phyloP scores from a whole-genome alignment of 2,329 filamentous ascomycete species.

The Venturiaceae sp. region DNA sequence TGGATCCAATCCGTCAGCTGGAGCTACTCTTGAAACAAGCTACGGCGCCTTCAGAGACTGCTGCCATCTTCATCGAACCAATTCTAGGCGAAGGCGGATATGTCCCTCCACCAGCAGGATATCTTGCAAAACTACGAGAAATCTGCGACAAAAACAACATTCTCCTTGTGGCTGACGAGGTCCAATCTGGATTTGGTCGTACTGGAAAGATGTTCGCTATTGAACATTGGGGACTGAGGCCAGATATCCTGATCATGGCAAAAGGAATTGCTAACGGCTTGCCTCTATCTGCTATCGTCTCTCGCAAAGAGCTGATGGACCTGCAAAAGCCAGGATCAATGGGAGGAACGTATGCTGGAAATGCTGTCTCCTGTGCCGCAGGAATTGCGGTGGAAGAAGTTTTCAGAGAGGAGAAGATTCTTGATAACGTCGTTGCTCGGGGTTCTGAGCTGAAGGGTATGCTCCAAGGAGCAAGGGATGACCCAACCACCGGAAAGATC shows the following conservation, averaged over 20 bases:
- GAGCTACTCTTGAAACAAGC: conserved; percentile 25
- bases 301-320: conserved; percentile 26
- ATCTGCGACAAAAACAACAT: conserved; percentile 35
- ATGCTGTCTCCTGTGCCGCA: conserved; percentile 27
- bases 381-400: conserved; percentile 24
- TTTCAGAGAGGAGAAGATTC: conserved; percentile 25
- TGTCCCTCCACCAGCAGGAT: conserved; percentile 21
- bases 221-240: conserved; percentile 31
- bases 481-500: conserved; percentile 19
- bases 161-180: conserved; percentile 33
- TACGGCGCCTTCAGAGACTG: conserved; percentile 24
- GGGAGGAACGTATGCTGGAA: conserved; percentile 28
- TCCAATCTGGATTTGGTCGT: conserved; percentile 33
- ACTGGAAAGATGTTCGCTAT: conserved; percentile 35
- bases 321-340: conserved; percentile 25
- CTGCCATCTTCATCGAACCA: conserved; percentile 25
- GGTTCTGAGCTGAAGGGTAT: conserved; percentile 17
- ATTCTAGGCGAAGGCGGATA: conserved; percentile 27
- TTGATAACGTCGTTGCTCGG: conserved; percentile 25
- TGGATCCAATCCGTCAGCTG: conserved; percentile 23
- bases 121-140: conserved; percentile 26
- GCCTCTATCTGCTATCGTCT: conserved; percentile 16
- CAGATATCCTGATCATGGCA: conserved; percentile 33
- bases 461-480: conserved; percentile 14
- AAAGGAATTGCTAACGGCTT: conserved; percentile 18